Base-by-base conservation (phyloP, 495 filamentous ascomycete genomes). In the Neurospora sublineolata region DNA sequence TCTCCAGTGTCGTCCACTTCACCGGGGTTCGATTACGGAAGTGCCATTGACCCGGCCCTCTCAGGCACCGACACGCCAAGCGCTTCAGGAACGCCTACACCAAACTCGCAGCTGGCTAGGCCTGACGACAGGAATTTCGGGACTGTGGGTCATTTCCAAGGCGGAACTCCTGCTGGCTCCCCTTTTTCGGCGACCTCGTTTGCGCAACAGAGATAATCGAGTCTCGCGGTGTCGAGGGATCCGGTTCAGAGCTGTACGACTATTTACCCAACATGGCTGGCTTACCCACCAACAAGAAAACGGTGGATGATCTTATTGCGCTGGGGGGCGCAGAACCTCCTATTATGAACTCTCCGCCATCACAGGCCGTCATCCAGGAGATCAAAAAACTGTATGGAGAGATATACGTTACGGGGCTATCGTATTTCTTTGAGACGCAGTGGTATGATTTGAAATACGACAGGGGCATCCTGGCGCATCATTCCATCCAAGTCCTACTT, bases 371-470 rank as follows among this genome's bases (percentile, higher is more conserved):
- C 36, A 77, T 90, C 39, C 88, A 91, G 72, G 90, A 97, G 79
- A 89, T 94, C 70, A 87, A 88, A 71, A 87, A 87, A 71, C 84
- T 95, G 12, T 97, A 92, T 80, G 83, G 87, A 71, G 89, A 89
- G 64, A 88, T 92, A 68, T 97, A 95, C 78, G 88, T 88, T 20
- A 87, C 87, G 1, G 93, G 91, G 33, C 88, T 97, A 41, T 88
- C 92, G 75, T 87, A 87, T 70, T 90, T 97, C 72, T 87, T 97
- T 70, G 94, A 97, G 75, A 91, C 93, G n/a, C 85, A 84, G 38
- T 97, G 93, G 93, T 97, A 91, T 78, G 81, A 85, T 69, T 69
- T 85, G 81, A 77, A 86, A 80, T 77, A 88, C 81, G 41, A 76
- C 67, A 76, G 68, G 68, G 74, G 78, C 23, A 68, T 69, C 1